Evolutionary conservation across 208 protist species (phyloP), one percentile per base, ranked within the genome.

Genomic region (Crithidia acanthocephali): DNA sequence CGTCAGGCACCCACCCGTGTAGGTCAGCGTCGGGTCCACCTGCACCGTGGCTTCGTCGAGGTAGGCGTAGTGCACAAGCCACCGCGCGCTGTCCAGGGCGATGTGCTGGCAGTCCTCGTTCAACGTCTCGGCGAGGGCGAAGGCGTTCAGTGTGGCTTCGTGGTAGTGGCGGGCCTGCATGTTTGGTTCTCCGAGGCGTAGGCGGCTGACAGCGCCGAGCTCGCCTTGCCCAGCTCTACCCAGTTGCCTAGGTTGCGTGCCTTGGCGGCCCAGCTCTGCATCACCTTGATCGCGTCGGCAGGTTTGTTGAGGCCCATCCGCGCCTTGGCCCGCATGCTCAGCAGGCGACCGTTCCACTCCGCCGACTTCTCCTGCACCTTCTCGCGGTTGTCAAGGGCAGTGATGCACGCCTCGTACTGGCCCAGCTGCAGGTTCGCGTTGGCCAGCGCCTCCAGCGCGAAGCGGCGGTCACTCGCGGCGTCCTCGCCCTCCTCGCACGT

Each of bases 51-150:
- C 88, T 22, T 85, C 69, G 64, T 87, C 92, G 2, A 94, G 76
- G 79, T 95, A 94, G 76, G 85, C 90, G 70, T 94, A 76, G 63
- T 95, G 87, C 58, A 95, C 83, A 10, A 96, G 78, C 90, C 92
- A 96, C 3, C 86, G 89, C 55, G 89, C 85, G 20, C 86, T 89
- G 50, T 92, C 83, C 30, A 92, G 71, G 2, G 84, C 80, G 27
- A 80, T 79, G 22, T 85, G 72, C 8, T 73, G 64, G 44, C 73
- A 69, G 27, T 92, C 87, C 8, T 72, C 67, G 25, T 68, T 45
- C 23, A 87, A 73, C 18, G 56, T 50, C 57, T 71, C 58, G 9
- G 58, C 56, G 6, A 81, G 76, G 15, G 76, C 60, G 57, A 93
- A 87, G 10, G 84, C 81, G 16, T 60, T 55, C 22, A 96, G 77